These are phyloP conservation scores for Fusarium avenaceum DNA, from an alignment of 2,329 filamentous ascomycete genomes.

Conservation along the genomic window DNA sequence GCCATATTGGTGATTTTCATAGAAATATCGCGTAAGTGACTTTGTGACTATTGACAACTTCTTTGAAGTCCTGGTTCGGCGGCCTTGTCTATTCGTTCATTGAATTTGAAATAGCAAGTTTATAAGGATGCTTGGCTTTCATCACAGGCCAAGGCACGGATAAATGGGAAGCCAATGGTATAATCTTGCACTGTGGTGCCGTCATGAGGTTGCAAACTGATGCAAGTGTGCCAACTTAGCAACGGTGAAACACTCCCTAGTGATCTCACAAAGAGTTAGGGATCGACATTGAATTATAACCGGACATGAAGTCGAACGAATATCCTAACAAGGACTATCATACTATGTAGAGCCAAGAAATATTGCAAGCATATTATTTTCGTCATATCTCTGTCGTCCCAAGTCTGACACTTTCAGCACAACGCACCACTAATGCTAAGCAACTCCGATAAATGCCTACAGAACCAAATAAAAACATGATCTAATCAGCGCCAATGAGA, in stretches of 20 bases:
- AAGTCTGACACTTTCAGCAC: conserved; percentile 1
- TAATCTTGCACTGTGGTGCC: conserved; percentile 12
- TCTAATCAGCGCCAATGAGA: conserved; percentile 69
- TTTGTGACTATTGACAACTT: not conserved
- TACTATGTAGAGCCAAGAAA: not conserved
- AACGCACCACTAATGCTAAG: conserved; percentile 2
- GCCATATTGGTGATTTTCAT: not conserved
- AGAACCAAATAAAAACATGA: conserved; percentile 1
- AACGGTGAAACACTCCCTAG: not conserved
- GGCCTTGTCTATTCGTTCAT: not conserved
- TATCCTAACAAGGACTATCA: not conserved
- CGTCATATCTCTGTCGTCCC: conserved; percentile 14
- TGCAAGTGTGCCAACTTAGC: not conserved
- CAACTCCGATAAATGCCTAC: conserved; percentile 30
- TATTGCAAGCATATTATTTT: conserved; percentile 19
- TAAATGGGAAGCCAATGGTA: not conserved
- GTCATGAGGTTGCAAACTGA: conserved; percentile 11
- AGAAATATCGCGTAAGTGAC: not conserved
- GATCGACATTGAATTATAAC: not conserved
- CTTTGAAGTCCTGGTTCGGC: not conserved
- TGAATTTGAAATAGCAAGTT: not conserved
- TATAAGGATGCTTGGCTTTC: conserved; percentile 1
- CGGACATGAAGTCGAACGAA: not conserved
- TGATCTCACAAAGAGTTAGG: not conserved
- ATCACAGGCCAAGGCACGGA: conserved; percentile 5